Evolutionary conservation across 352 stramenopile genomes (phyloP).

Genomic region (Blastocystis sp.): DNA sequence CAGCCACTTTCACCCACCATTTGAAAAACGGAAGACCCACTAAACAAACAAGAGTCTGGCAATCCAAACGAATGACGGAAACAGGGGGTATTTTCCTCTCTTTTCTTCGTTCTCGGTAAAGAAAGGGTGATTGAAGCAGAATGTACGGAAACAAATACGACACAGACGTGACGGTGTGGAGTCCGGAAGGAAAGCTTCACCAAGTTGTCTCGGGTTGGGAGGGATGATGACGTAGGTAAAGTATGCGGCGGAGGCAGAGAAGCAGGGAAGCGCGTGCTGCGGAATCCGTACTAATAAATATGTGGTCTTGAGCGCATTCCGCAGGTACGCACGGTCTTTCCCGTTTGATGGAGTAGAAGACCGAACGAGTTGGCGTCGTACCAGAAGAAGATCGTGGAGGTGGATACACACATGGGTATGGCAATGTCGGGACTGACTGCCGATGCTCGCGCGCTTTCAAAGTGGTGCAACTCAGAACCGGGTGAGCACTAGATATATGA

Average conservation of each 20-base stretch:
- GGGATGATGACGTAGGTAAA: constrained; percentile 74
- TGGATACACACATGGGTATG: constrained; percentile 84
- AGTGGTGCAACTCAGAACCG: neutral
- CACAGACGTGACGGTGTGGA: constrained; percentile 85
- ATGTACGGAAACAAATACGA: constrained; percentile 88
- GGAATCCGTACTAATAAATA: constrained; percentile 81
- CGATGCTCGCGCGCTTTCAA: constrained; percentile 80
- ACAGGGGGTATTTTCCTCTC: neutral
- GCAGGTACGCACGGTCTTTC: constrained; percentile 13
- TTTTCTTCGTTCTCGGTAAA: constrained; percentile 52
- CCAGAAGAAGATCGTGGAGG: constrained; percentile 85
- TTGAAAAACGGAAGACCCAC: too few species aligned
- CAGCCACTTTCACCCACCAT: too few species aligned
- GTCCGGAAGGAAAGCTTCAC: constrained; percentile 82
- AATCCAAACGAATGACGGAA: neutral
- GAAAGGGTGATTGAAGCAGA: constrained; percentile 1
- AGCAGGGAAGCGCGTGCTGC: constrained; percentile 81
- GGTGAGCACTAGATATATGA: constrained; percentile 77
- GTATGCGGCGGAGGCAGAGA: constrained; percentile 84
- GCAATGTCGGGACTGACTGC: constrained; percentile 81
- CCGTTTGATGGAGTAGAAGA: constrained; percentile 20
- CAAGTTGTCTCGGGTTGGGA: constrained; percentile 71
- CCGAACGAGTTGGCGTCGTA: constrained; percentile 77
- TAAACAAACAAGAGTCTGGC: too few species aligned
- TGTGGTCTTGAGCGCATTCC: constrained; percentile 77